Base-by-base conservation (phyloP, 495 filamentous ascomycete species). In the Thozetella sp. region DNA sequence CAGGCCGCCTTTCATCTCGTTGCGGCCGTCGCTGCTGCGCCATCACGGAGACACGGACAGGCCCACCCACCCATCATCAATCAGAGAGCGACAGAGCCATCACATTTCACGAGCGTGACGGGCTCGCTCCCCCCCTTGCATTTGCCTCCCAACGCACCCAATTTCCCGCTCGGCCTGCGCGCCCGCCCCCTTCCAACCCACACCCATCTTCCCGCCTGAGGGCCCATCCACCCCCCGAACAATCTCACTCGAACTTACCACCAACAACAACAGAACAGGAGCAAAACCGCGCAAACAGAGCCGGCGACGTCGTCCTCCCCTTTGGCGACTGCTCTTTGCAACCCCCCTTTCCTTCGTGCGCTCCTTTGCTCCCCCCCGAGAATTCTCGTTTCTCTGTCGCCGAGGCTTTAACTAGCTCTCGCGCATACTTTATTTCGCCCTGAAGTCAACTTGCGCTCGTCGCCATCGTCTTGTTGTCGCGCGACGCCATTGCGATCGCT, bases 321-420 rank as follows among this genome's bases (percentile, higher is more conserved):
- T 54, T 30, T 60, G 24, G 55, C 57, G 10, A 48, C 43, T 48
- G 10, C 43, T 48, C 43, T 20, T 48, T 48, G 30, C n/a, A n/a
- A n/a, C n/a, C n/a, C n/a, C n/a, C 55, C 52, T 66, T 59, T 50
- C 46, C 45, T 65, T 68, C 62, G 63, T 65, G 65, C 65, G 51
- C 63, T 70, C 67, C 55, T 65, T 70, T 68, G 58, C 56, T 65
- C 62, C 63, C 60, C 56, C 51, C 22, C 24, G 12, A 11, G 37
- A 48, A 25, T 30, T 30, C 48, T 57, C 56, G 51, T 53, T 26
- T 54, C 54, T 25, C 52, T 26, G 57, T 60, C 67, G 56, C 52
- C 48, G 72, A 73, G 69, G 64, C 69, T 74, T 74, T 75, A 57
- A 56, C 63, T 75, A 72, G 74, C 59, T 72, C 64, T 67, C 67